Conservation (phyloP, 2,329 filamentous ascomycete genomes). For the Botrytis medusae region DNA sequence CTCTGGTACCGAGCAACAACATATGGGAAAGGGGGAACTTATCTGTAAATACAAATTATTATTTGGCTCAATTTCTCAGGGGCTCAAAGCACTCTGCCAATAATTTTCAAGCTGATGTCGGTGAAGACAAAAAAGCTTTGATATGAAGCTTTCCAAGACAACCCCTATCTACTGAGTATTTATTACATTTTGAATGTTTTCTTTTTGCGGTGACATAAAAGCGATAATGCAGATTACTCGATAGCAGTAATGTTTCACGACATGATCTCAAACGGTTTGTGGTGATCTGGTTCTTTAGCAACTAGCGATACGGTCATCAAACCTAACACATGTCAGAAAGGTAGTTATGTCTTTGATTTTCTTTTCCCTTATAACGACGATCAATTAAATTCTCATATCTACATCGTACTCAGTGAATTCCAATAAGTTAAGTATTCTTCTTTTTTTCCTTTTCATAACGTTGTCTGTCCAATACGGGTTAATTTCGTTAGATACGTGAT, state of each 20-base stretch:
- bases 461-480: slow-evolving; percentile 15
- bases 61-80: neutral
- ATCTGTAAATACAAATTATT: slow-evolving; percentile 19
- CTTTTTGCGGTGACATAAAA: slow-evolving; percentile 7
- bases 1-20: neutral
- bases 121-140: slow-evolving; percentile 10
- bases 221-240: neutral
- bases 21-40: slow-evolving; percentile 3
- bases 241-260: neutral
- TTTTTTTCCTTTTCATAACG: neutral
- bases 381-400: neutral
- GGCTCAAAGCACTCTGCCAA: neutral
- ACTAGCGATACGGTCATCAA: neutral
- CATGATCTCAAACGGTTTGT: slow-evolving; percentile 3
- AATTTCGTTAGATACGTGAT: slow-evolving; percentile 15
- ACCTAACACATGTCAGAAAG: neutral
- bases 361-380: neutral
- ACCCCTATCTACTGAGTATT: neutral
- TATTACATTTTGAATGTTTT: neutral
- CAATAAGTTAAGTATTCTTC: neutral
- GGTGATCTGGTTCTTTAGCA: neutral
- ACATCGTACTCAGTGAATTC: neutral
- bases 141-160: neutral
- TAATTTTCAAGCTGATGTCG: neutral
- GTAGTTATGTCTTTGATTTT: neutral